Conservation (phyloP, 2,329 filamentous ascomycete genomes). For the Cytospora schulzeri region DNA sequence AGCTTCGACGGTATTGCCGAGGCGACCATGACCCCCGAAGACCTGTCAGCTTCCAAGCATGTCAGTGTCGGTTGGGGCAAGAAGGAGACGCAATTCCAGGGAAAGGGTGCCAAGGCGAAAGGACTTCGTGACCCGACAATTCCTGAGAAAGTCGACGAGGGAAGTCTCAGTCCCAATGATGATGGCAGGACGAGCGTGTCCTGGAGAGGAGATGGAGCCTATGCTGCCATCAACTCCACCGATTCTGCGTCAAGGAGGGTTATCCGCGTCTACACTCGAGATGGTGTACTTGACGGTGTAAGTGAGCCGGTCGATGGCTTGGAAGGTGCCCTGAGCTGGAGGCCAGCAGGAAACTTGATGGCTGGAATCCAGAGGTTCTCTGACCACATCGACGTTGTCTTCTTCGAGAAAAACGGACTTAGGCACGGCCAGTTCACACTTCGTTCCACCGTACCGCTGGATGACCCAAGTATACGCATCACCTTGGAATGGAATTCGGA, state of each 20-base stretch:
- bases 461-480: constrained; percentile 59
- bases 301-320: constrained; percentile 93
- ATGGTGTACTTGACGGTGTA: constrained; percentile 87
- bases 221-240: constrained; percentile 82
- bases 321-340: constrained; percentile 87
- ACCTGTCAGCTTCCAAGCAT: constrained; percentile 85
- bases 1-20: constrained; percentile 84
- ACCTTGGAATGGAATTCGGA: constrained; percentile 85
- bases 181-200: constrained; percentile 73
- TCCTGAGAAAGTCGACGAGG: constrained; percentile 87
- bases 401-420: constrained; percentile 96
- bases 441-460: constrained; percentile 61
- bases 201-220: constrained; percentile 94
- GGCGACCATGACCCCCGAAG: constrained; percentile 70
- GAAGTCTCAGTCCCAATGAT: constrained; percentile 73
- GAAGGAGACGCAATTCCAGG: constrained; percentile 96
- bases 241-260: constrained; percentile 70
- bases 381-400: constrained; percentile 77
- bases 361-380: constrained; percentile 77
- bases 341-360: constrained; percentile 86
- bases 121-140: constrained; percentile 92
- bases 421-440: constrained; percentile 94
- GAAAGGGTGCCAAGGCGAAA: constrained; percentile 80
- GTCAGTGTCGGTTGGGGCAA: constrained; percentile 98
- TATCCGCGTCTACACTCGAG: constrained; percentile 86